Evolutionary conservation across 345 rosid genomes (phyloP), one percentile per base, ranked within the genome.

Genomic region (Hypericum androsaemum): DNA sequence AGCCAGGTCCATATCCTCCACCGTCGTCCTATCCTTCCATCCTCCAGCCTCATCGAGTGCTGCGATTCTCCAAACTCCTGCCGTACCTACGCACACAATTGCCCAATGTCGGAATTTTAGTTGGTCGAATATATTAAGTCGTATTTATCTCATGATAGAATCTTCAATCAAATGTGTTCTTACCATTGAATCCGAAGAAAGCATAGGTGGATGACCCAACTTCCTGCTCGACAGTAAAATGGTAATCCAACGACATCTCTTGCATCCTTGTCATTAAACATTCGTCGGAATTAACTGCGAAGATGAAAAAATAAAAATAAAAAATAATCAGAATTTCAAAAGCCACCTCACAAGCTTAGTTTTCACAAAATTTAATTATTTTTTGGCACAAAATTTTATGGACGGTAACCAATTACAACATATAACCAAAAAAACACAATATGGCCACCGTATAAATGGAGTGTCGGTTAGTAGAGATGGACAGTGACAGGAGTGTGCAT

Each of bases 261-360:
- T 89, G 97, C 90, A 89, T 80, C 60, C 97, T 86, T 58, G 97
- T 89, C 97, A 89, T 83, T 79, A 89, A 65, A 68, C 95, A 89
- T 69, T 89, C 94, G 56, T 89, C 86, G 12, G 97, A 62, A 60
- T 89, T 89, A 66, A 86, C 97, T 89, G 84, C 67, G 66, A 57
- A 53, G n/a, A 61, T 48, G 35, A 38, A 37, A 16, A 4, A 55
- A 12, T 10, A 48, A 22, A 17, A 2, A 47, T 39, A 58, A 35
- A 22, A 17, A 43, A 4, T 22, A 22, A 22, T 22, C 32, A n/a
- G 10, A 0, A 60, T 13, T 37, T 37, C 22, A 7, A 53, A 9
- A 13, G 50, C 46, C 71, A 53, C 7, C 48, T 62, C 62, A 69
- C 10, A 17, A 62, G 39, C 65, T 51, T 53, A 65, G 73, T 67